A percentile compares a stretch with the other conserved stretches of the same genome.
phyloP scores from a whole-genome alignment of 257 asterid species.

The Petrea volubilis region DNA sequence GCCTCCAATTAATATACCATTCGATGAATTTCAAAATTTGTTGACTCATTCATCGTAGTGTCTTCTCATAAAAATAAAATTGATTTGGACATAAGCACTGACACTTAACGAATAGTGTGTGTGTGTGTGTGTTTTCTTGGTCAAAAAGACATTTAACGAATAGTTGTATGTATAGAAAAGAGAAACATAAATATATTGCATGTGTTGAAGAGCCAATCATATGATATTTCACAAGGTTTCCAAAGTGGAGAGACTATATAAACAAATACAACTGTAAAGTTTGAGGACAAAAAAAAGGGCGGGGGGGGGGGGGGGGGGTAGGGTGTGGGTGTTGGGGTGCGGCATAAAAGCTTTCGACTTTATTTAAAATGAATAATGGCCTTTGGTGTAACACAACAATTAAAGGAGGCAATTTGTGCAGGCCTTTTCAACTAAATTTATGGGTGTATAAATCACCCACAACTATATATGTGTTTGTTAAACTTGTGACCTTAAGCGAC shows the following conservation, averaged over 20 bases:
- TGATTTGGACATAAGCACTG: no score
- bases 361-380: background rate
- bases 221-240: constrained; percentile 3
- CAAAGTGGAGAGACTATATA: background rate
- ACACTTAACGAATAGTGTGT: no score
- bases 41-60: no score
- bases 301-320: no score
- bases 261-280: constrained; percentile 28
- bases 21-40: no score
- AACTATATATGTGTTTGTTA: no score
- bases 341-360: constrained; percentile 22
- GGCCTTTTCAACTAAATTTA: background rate
- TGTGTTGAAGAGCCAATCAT: background rate
- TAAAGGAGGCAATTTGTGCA: background rate
- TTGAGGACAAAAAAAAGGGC: constrained; percentile 2
- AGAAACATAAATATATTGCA: background rate
- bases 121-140: no score
- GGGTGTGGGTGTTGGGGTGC: no score
- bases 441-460: background rate
- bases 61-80: no score
- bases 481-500: background rate
- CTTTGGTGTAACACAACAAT: background rate
- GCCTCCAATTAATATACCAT: no score
- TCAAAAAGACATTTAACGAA: no score
- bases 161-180: background rate